A percentile compares a stretch with the other conserved stretches of the same genome.
These are phyloP conservation scores for Moesziomyces sp. DNA, from an alignment of 1,284 basidiomycete genomes.

Conservation along the genomic window DNA sequence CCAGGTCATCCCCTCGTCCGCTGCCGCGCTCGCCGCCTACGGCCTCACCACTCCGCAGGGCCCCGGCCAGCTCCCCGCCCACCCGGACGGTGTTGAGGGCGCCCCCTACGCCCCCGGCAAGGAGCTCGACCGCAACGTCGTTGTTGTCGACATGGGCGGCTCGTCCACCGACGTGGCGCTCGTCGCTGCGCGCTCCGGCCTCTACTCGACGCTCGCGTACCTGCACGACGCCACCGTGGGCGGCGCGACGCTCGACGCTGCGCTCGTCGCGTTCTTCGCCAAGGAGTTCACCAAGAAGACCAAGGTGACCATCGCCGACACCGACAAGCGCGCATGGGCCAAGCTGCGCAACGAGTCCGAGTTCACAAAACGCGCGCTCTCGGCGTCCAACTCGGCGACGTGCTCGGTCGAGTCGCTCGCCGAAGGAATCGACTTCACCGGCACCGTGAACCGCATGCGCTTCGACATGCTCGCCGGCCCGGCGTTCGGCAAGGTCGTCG, in stretches of 20 bases:
- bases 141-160: slow-evolving; percentile 74
- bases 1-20: slow-evolving; percentile 81
- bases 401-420: slow-evolving; percentile 92
- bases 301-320: slow-evolving; percentile 75
- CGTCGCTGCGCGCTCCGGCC: slow-evolving; percentile 71
- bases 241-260: slow-evolving; percentile 79
- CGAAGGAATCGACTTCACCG: slow-evolving; percentile 91
- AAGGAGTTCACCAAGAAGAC: slow-evolving; percentile 98
- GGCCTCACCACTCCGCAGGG: slow-evolving; percentile 70
- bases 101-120: slow-evolving; percentile 70
- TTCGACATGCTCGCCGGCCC: slow-evolving; percentile 86
- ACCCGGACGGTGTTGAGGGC: slow-evolving; percentile 63
- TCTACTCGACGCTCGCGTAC: slow-evolving; percentile 72
- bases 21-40: slow-evolving; percentile 76
- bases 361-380: slow-evolving; percentile 92
- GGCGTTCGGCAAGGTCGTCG: slow-evolving; percentile 79
- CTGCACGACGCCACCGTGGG: slow-evolving; percentile 71
- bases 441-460: slow-evolving; percentile 90
- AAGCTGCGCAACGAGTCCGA: slow-evolving; percentile 93
- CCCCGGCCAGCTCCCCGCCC: slow-evolving; percentile 67
- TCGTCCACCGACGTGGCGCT: slow-evolving; percentile 72
- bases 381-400: slow-evolving; percentile 86
- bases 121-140: slow-evolving; percentile 72
- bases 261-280: slow-evolving; percentile 89
- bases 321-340: slow-evolving; percentile 82